Percentiles rank a stretch among this genome's conserved stretches.
phyloP scores from a whole-genome alignment of 1,139 yeast genomes.

The Kodamaea alishanica region DNA sequence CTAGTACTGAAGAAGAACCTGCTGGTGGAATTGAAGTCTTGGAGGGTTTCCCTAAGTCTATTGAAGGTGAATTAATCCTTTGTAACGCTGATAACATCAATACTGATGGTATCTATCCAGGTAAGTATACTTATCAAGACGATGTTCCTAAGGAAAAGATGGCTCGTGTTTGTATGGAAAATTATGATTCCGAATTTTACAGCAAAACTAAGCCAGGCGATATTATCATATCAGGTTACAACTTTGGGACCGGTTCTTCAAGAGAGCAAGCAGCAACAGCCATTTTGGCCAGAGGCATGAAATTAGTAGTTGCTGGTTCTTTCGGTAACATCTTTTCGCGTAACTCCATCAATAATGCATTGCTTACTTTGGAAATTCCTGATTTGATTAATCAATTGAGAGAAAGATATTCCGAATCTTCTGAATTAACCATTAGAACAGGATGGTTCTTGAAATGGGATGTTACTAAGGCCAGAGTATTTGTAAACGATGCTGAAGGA shows the following conservation, averaged over 20 bases:
- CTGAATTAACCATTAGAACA: conserved; percentile 85
- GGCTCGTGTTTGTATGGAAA: conserved; percentile 99
- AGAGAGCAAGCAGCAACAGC: conserved; percentile 99
- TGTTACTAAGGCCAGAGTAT: conserved; percentile 76
- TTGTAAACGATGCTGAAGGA: conserved; percentile 64
- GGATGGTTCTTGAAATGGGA: conserved; percentile 95
- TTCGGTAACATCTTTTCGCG: conserved; percentile 95
- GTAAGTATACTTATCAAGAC: conserved; percentile 97
- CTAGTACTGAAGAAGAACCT: conserved; percentile 26
- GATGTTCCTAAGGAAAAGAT: conserved; percentile 89
- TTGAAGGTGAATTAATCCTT: conserved; percentile 85
- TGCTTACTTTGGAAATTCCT: conserved; percentile 90
- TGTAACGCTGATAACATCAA: conserved; percentile 98
- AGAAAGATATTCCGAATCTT: conserved; percentile 52
- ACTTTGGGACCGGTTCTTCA: conserved; percentile 98
- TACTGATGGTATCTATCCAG: conserved; percentile 98
- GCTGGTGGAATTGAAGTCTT: conserved; percentile 60
- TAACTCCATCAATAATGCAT: conserved; percentile 92
- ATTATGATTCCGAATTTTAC: conserved; percentile 87
- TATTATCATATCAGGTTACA: conserved; percentile 86
- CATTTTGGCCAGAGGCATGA: conserved; percentile 88
- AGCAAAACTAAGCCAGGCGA: conserved; percentile 81
- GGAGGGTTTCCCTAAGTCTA: conserved; percentile 84
- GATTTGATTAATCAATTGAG: conserved; percentile 74
- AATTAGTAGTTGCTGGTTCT: conserved; percentile 91